phyloP scores from a whole-genome alignment of 805 yeast genomes.

The Saturnispora zaruensis region DNA sequence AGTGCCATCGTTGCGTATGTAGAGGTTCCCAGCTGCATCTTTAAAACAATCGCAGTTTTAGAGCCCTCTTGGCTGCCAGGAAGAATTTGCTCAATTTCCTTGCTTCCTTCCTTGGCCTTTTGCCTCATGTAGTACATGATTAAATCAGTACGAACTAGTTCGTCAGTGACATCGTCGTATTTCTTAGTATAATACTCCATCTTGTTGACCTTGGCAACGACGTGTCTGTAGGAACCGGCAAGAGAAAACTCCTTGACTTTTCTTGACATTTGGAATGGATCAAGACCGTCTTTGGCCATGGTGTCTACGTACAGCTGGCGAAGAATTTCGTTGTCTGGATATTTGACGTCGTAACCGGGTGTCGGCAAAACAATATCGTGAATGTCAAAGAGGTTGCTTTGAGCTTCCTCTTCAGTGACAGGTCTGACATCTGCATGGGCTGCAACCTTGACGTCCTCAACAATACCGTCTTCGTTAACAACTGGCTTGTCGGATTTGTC shows the following conservation, averaged over 20 bases:
- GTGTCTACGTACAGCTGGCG: slow-evolving; percentile 53
- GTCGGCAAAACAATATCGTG: slow-evolving; percentile 90
- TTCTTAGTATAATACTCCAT: slow-evolving; percentile 54
- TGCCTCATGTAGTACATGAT: slow-evolving; percentile 37
- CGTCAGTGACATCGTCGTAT: slow-evolving; percentile 58
- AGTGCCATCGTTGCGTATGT: slow-evolving; percentile 97
- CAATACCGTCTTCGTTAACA: slow-evolving; percentile 42
- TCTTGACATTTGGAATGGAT: slow-evolving; percentile 79
- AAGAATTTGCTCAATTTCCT: slow-evolving; percentile 22
- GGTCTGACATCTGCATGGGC: slow-evolving; percentile 59
- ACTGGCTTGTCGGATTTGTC: slow-evolving; percentile 21
- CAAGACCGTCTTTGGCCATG: slow-evolving; percentile 76
- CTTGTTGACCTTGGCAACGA: slow-evolving; percentile 57
- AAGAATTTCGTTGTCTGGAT: slow-evolving; percentile 63
- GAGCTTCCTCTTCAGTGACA: slow-evolving; percentile 66
- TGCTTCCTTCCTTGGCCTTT: slow-evolving; percentile 14
- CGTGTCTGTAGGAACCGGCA: slow-evolving; percentile 78
- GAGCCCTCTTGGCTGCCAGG: slow-evolving; percentile 32
- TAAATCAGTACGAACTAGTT: slow-evolving; percentile 72
- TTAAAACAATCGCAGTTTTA: slow-evolving; percentile 63
- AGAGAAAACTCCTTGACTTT: slow-evolving; percentile 82
- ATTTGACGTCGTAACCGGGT: slow-evolving; percentile 88
- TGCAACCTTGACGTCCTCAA: slow-evolving; percentile 60
- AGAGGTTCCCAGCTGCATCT: slow-evolving; percentile 72
- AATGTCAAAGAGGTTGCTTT: slow-evolving; percentile 48